Evolutionary conservation across 176 grass and related monocot genomes (phyloP), one percentile per base, ranked within the genome.

Genomic region (Puya raimondii): DNA sequence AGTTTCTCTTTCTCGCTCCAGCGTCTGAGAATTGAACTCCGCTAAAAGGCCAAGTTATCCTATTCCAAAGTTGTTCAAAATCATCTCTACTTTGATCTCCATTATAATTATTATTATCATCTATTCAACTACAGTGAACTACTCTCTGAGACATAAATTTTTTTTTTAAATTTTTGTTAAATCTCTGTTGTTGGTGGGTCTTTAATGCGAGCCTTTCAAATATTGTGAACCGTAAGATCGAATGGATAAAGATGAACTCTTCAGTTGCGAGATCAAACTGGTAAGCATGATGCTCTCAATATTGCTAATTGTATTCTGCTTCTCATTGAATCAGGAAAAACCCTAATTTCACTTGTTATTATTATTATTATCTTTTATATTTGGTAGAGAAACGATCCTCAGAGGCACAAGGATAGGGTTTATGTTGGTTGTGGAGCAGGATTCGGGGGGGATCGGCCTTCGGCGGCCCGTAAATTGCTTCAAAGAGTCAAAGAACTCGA

Each of bases 361-460:
- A 18, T 67, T 70, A 63, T 69, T 76, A 29, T 1, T 64, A 42
- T 76, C 11, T 7, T 42, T 6, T 7, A 42, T n/a, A 13, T 21
- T 67, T 74, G 47, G 72, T 61, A 97, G 93, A 85, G 86, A 80
- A 78, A 64, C 7, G 79, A 87, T 79, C 86, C 89, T 74, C 47
- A n/a, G 42, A 69, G 81, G 49, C 49, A 50, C 63, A 92, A 88
- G 81, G 75, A 90, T 69, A 87, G 77, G 72, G 84, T 97, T 64
- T 76, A 70, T 70, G 77, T 97, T 69, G 93, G 84, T 50, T 97
- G 93, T 64, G 93, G 93, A 29, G 93, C 93, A 53, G 93, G 93
- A 18, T 97, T 97, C 85, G 86, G 81, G 4, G 93, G 93, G 58
- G 89, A 97, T 65, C 79, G 93, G 69, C 77, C 77, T 13, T 66